Evolutionary conservation across 306 rosid genomes (phyloP), one percentile per base, ranked within the genome.

Genomic region (Begonia fuchsioides): DNA sequence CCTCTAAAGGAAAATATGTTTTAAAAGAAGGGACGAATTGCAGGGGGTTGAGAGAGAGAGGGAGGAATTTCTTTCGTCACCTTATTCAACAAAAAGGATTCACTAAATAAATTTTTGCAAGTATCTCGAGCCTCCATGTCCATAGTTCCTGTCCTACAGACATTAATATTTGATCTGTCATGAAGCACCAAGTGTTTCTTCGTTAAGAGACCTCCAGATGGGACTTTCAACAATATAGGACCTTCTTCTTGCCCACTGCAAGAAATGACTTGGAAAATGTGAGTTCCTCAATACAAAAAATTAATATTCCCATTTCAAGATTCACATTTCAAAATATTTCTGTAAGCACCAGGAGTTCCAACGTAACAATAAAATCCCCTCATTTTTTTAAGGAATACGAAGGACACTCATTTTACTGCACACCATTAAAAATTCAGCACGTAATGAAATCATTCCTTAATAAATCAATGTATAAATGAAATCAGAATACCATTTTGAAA

Each of bases 161-260:
- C 61, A 32, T 47, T 51, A 69, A 45, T 55, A 64, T 55, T 64
- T 16, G 55, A 61, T 15, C 59, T 57, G 44, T 60, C 66, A 62
- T 56, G 45, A 43, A 58, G 68, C 60, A 50, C 32, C 44, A 55
- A 58, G 32, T 50, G 49, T 7, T 70, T 72, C 59, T 66, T 71
- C 17, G 32, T 51, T 26, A 61, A 61, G 46, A 52, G 57, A 45
- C 67, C 63, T 63, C 52, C 44, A 45, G 14, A 54, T 2, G 87
- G 82, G 62, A 55, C 73, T 56, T 81, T 72, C 70, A 79, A 50
- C 62, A 55, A 13, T 61, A 79, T 54, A 12, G 79, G 87, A 17
- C 92, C 92, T 12, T 75, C 73, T 68, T 80, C 83, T 51, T 72
- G 59, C 52, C 97, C 97, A 67, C 97, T 81, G 80, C 62, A 70